Evolutionary conservation across 1,139 yeast genomes (phyloP).

Genomic region (Lodderomyces orthopsilosis): DNA sequence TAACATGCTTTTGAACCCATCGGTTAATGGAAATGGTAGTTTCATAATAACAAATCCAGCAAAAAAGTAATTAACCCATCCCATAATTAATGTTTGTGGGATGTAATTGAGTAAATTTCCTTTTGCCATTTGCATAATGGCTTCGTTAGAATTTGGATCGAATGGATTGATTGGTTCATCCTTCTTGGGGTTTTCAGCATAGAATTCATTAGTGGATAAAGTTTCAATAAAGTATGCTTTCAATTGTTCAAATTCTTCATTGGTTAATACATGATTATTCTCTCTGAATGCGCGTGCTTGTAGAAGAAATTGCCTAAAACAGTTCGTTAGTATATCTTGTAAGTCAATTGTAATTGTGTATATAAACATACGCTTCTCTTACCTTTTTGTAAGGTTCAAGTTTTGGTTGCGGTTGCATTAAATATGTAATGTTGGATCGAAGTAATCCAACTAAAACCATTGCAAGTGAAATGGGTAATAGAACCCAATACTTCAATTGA

Average conservation of each 20-base stretch:
- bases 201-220: slow-evolving; percentile 51
- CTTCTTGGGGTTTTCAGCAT: slow-evolving; percentile 43
- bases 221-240: slow-evolving; percentile 42
- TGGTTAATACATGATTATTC: slow-evolving; percentile 47
- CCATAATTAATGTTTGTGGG: slow-evolving; percentile 93
- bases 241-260: slow-evolving; percentile 47
- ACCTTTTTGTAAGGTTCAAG: slow-evolving; percentile 49
- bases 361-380: slow-evolving; percentile 52
- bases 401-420: slow-evolving; percentile 59
- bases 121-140: slow-evolving; percentile 76
- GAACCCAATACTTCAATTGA: slow-evolving; percentile 81
- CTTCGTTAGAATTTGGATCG: slow-evolving; percentile 73
- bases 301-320: slow-evolving; percentile 45
- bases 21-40: slow-evolving; percentile 67
- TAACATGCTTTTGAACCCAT: slow-evolving; percentile 86
- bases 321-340: slow-evolving; percentile 1
- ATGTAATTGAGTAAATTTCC: slow-evolving; percentile 78
- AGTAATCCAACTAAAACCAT: slow-evolving; percentile 90
- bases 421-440: slow-evolving; percentile 63
- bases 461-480: slow-evolving; percentile 82
- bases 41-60: slow-evolving; percentile 83
- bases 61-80: slow-evolving; percentile 92
- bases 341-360: not conserved
- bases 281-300: slow-evolving; percentile 53
- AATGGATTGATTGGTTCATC: slow-evolving; percentile 52